These are phyloP conservation scores for Entomortierella chlamydospora DNA, from an alignment of 192 early-diverging fungal species.

Conservation along the genomic window DNA sequence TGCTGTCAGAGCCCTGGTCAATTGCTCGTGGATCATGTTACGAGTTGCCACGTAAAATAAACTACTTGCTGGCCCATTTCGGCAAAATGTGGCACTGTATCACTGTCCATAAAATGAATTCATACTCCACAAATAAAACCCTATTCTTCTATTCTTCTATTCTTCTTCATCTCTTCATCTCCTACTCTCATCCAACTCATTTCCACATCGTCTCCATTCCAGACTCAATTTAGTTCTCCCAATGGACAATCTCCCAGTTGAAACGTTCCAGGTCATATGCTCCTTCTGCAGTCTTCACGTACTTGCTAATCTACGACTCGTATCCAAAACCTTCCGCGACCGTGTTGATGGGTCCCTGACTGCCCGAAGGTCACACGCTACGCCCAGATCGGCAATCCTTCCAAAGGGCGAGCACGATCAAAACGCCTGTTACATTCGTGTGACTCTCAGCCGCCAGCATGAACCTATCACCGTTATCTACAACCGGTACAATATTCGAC, in stretches of 20 bases:
- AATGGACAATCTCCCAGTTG: constrained; percentile 29
- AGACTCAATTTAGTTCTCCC: background rate
- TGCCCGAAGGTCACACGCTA: constrained; percentile 16
- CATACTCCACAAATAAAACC: no score
- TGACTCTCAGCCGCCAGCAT: constrained; percentile 11
- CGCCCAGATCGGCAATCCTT: background rate
- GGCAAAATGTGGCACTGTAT: background rate
- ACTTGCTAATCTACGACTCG: constrained; percentile 26
- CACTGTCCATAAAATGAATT: no score
- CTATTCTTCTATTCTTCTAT: no score
- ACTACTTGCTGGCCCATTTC: background rate
- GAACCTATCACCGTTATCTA: constrained; percentile 40
- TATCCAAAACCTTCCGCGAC: constrained; percentile 33
- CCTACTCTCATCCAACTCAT: background rate
- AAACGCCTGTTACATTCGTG: constrained; percentile 31
- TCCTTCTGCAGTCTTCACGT: constrained; percentile 29
- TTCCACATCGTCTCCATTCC: background rate
- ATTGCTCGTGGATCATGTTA: background rate
- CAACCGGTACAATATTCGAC: constrained; percentile 20
- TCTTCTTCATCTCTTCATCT: no score
- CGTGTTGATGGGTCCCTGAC: constrained; percentile 43
- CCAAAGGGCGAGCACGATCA: constrained; percentile 20
- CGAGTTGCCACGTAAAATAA: background rate
- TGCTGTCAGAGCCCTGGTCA: background rate
- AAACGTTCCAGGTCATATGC: constrained; percentile 42